Base-by-base conservation (phyloP, 441 rosid genomes). In the Mallotus japonicus region DNA sequence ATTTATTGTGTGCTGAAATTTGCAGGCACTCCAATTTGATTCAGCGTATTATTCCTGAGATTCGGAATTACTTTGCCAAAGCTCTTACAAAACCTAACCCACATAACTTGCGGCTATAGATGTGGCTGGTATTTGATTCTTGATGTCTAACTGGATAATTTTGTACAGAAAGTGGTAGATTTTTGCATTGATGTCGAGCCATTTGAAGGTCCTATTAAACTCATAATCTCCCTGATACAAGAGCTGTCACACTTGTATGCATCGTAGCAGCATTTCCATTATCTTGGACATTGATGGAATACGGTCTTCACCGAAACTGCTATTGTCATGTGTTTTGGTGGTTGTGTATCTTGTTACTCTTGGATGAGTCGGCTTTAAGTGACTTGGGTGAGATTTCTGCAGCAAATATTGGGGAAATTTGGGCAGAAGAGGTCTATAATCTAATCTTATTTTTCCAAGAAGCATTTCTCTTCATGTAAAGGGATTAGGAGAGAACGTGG, bases 21-120 rank as follows among this genome's bases (percentile, higher is more conserved):
- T 84, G 86, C 98, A 95, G 98, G 95, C 93, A 87, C 61, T 81
- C 87, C 65, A 88, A 90, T 77, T 83, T 95, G 81, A 87, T 92
- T 83, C 90, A 87, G 83, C 80, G 90, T 12, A 92, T 89, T 63
- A 70, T 90, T 71, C 99, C 96, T 0, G 97, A 95, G 85, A 93
- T 93, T 71, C 88, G 86, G 62, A 82, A 79, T 83, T 93, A 93
- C 81, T 95, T 95, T 75, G 82, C 85, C 53, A 91, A 87, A 81
- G 92, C 90, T 71, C 86, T 90, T 71, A 80, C 90, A 62, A 92
- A 85, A 86, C 82, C 89, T 82, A 86, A 87, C 83, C 84, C 83
- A 59, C 85, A 83, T 83, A 81, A 85, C 80, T 72, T 72, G 84
- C 88, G 87, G 85, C 77, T 82, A 77, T 89, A 89, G 87, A 82